Conservation (phyloP, 164 flowering plant species). For the Warburgia ugandensis region DNA sequence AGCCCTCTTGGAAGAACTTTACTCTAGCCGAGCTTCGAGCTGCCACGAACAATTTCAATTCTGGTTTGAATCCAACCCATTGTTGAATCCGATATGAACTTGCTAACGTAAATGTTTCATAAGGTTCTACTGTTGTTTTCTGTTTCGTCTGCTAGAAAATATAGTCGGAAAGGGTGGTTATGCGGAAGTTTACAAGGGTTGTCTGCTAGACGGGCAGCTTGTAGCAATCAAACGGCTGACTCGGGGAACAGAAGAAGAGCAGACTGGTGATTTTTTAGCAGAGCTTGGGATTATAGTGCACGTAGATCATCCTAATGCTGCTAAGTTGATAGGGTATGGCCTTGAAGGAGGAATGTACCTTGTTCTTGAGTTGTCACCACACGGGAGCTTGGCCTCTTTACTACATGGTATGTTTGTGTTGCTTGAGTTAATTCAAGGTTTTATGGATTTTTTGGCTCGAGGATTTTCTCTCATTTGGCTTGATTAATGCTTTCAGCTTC, state of each 20-base stretch:
- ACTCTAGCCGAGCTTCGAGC: slow-evolving; percentile 50
- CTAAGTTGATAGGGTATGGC: slow-evolving; percentile 81
- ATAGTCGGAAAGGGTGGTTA: slow-evolving; percentile 92
- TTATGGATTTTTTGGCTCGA: neutral
- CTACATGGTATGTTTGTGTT: slow-evolving; percentile 50
- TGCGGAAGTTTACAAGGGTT: slow-evolving; percentile 87
- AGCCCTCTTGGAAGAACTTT: slow-evolving; percentile 59
- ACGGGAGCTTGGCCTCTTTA: slow-evolving; percentile 75
- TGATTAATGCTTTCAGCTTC: slow-evolving; percentile 34
- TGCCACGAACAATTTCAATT: slow-evolving; percentile 70
- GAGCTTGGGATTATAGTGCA: slow-evolving; percentile 96
- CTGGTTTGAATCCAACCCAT: slow-evolving; percentile 43
- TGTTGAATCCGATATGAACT: neutral
- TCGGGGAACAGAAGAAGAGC: slow-evolving; percentile 66
- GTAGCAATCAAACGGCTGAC: slow-evolving; percentile 74
- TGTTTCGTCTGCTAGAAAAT: slow-evolving; percentile 63
- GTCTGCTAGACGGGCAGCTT: slow-evolving; percentile 46
- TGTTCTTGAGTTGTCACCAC: slow-evolving; percentile 76
- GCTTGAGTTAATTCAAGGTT: too few relatives aligned
- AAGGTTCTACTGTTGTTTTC: neutral
- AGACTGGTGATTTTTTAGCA: slow-evolving; percentile 62
- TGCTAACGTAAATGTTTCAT: too few relatives aligned
- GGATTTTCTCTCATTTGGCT: neutral
- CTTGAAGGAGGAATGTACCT: slow-evolving; percentile 95
- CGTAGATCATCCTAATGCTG: slow-evolving; percentile 80